Conservation (phyloP, 352 stramenopile genomes). For the Elongisporangium undulatum region DNA sequence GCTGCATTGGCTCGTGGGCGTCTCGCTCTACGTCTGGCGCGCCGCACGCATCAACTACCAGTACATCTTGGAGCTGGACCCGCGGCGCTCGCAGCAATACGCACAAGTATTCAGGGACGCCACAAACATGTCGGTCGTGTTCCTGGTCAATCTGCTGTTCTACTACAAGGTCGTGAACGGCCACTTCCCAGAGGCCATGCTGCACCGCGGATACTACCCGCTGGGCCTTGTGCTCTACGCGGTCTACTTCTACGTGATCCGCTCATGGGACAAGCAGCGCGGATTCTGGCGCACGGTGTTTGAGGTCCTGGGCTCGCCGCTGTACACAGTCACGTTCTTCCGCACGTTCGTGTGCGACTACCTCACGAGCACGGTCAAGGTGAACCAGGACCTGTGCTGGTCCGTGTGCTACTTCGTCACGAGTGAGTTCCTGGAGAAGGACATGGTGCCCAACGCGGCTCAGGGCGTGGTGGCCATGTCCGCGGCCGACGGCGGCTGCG, state of each 20-base stretch:
- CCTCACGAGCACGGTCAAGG: slow-evolving; percentile 79
- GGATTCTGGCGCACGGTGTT: slow-evolving; percentile 86
- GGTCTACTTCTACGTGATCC: slow-evolving; percentile 92
- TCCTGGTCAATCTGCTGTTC: slow-evolving; percentile 91
- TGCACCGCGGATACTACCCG: slow-evolving; percentile 90
- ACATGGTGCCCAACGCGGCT: slow-evolving; percentile 24
- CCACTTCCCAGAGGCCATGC: slow-evolving; percentile 76
- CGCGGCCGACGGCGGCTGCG: slow-evolving; percentile 20
- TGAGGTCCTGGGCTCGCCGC: slow-evolving; percentile 88
- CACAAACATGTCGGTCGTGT: slow-evolving; percentile 96
- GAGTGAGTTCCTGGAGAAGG: slow-evolving; percentile 89
- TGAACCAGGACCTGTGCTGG: slow-evolving; percentile 90
- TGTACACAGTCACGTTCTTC: slow-evolving; percentile 93
- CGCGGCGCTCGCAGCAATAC: slow-evolving; percentile 76
- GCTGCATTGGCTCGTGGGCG: slow-evolving; percentile 94
- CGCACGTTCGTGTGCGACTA: slow-evolving; percentile 90
- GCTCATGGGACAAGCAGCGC: slow-evolving; percentile 71
- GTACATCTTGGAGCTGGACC: slow-evolving; percentile 95
- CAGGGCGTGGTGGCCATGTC: slow-evolving; percentile 10
- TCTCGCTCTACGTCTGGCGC: slow-evolving; percentile 91
- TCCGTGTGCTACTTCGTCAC: slow-evolving; percentile 94
- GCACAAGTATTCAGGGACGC: slow-evolving; percentile 93
- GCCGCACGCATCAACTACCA: slow-evolving; percentile 91
- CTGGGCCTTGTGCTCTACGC: slow-evolving; percentile 91
- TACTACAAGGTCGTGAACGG: slow-evolving; percentile 96